These are phyloP conservation scores for Buxus sempervirens DNA, from an alignment of 164 flowering plant species.

Conservation along the genomic window DNA sequence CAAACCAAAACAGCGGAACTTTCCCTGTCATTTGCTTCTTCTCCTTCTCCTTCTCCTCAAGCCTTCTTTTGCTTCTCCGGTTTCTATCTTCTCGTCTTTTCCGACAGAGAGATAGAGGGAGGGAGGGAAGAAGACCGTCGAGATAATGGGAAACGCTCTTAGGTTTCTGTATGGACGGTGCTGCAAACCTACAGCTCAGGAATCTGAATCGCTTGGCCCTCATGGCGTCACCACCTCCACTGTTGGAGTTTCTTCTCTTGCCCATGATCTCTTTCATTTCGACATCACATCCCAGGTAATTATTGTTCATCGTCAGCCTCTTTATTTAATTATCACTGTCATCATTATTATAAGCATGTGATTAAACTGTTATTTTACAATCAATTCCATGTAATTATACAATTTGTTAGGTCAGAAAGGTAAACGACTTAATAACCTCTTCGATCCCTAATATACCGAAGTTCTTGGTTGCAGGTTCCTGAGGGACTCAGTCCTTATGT, in stretches of 20 bases:
- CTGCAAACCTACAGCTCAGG: constrained; percentile 32
- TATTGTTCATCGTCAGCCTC: neutral
- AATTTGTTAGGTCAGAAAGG: no score
- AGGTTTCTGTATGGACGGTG: constrained; percentile 45
- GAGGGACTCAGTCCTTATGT: constrained; percentile 67
- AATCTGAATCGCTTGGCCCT: constrained; percentile 34
- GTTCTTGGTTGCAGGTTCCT: constrained; percentile 58
- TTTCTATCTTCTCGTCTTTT: neutral
- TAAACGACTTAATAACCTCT: no score
- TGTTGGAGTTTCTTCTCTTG: constrained; percentile 70
- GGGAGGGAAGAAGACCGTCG: no score
- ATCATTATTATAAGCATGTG: neutral
- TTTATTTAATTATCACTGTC: neutral
- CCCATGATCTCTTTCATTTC: constrained; percentile 68
- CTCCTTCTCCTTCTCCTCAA: neutral
- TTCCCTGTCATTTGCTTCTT: no score
- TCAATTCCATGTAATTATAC: no score
- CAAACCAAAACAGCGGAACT: neutral
- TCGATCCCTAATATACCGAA: no score
- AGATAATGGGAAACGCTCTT: constrained; percentile 86
- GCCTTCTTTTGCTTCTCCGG: neutral
- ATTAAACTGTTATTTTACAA: no score
- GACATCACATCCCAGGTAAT: constrained; percentile 75
- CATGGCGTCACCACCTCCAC: constrained; percentile 53
- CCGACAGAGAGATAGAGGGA: neutral